These are phyloP conservation scores for Yueomyces sp. DNA, from an alignment of 805 yeast species.

Conservation along the genomic window DNA sequence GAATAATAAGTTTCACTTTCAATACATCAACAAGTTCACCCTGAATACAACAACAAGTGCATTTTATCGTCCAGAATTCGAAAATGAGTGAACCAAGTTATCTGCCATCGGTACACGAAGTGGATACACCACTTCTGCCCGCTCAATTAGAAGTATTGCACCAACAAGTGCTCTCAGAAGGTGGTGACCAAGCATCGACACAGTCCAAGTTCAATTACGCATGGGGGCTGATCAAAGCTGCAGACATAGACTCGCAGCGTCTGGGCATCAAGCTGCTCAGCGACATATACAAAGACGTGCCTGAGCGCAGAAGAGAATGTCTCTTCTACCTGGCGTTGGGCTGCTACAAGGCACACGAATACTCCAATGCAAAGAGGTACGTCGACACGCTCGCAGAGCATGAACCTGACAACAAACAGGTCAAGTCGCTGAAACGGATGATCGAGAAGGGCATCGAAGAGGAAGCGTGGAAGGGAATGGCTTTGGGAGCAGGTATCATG, in stretches of 20 bases:
- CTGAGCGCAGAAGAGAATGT: slow-evolving; percentile 78
- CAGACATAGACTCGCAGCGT: slow-evolving; percentile 47
- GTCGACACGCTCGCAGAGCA: slow-evolving; percentile 60
- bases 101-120: slow-evolving; percentile 21
- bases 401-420: slow-evolving; percentile 82
- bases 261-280: slow-evolving; percentile 69
- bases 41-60: background rate
- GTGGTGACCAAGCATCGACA: slow-evolving; percentile 55
- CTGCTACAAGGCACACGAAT: slow-evolving; percentile 79
- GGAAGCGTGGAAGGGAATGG: slow-evolving; percentile 83
- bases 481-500: slow-evolving; percentile 71
- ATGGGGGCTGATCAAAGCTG: slow-evolving; percentile 85
- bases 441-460: slow-evolving; percentile 75
- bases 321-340: slow-evolving; percentile 81
- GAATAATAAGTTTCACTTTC: slow-evolving; percentile 1
- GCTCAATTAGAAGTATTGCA: slow-evolving; percentile 67
- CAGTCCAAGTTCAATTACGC: slow-evolving; percentile 90
- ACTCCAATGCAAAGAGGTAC: slow-evolving; percentile 71
- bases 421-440: slow-evolving; percentile 51
- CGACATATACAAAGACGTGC: slow-evolving; percentile 57
- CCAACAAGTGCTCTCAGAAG: slow-evolving; percentile 67
- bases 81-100: slow-evolving; percentile 15
- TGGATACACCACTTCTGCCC: slow-evolving; percentile 38
- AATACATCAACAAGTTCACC: background rate
- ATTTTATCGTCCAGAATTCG: background rate